Evolutionary conservation across 352 stramenopile species (phyloP), one percentile per base, ranked within the genome.

Genomic region (Globisporangium lucens): DNA sequence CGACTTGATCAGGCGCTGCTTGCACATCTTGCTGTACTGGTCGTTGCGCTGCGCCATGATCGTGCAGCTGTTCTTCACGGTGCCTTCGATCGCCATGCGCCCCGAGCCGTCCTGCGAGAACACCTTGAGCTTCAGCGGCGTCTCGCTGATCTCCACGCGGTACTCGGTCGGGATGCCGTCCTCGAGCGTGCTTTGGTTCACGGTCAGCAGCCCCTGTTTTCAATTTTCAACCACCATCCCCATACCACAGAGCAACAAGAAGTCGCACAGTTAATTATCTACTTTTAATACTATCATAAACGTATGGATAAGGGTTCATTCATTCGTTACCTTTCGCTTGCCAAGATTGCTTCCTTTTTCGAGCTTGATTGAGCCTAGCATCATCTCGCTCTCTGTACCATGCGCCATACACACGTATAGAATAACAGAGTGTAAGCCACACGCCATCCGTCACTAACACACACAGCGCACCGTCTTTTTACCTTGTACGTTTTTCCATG

Each of bases 401-500:
- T 20, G n/a, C 63, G 27, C 33, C 57, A 63, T 9, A 56, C 61
- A 64, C 15, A 57, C 22, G 30, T 7, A 60, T 49, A 38, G 29
- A 64, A 13, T n/a, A 67, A 52, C 46, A 49, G 20, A 49, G 56
- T n/a, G n/a, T 49, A 33, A 61, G 30, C 30, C 22, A 51, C 17
- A 24, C 17, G 1, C 43, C 43, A 10, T 6, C 29, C n/a, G 27
- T 29, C 29, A 13, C 20, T 30, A 38, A 0, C 33, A 41, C 36
- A 41, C 66, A 67, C 4, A n/a, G 5, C 3, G 33, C 27, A 2
- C 33, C n/a, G 20, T 38, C 43, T 24, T 8, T 12, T 35, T 51
- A 94, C 87, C 87, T 80, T 92, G 78, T 22, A 93, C 85, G 58
- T 83, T 91, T 70, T 94, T 95, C 87, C 87, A 95, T 13, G 87